Conservation (phyloP, 1,139 yeast genomes). For the Yamadazyma songkhlaensis region DNA sequence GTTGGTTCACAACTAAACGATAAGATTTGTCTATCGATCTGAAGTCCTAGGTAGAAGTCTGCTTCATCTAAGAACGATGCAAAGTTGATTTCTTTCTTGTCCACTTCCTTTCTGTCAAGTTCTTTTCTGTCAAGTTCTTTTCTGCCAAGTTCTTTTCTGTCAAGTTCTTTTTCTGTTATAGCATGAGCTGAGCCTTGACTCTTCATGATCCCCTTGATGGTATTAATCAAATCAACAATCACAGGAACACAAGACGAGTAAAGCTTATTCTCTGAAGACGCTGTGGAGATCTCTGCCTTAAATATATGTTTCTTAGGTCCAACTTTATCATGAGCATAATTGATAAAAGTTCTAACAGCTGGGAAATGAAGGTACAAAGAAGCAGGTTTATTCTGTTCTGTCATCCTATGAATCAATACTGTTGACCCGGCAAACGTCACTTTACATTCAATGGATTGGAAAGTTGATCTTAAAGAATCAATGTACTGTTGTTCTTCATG, state of each 20-base stretch:
- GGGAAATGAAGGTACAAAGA: constrained; percentile 75
- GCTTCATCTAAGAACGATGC: constrained; percentile 44
- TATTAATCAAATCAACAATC: constrained; percentile 53
- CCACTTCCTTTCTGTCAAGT: no score
- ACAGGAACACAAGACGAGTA: constrained; percentile 81
- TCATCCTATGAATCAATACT: constrained; percentile 50
- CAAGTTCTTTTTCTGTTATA: neutral
- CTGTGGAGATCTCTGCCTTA: constrained; percentile 54
- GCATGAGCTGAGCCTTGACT: no score
- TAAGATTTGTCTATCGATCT: constrained; percentile 69
- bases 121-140: no score
- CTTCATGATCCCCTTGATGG: constrained; percentile 40
- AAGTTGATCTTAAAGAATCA: constrained; percentile 25
- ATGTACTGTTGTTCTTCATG: constrained; percentile 18
- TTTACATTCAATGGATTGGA: constrained; percentile 48
- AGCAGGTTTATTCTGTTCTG: constrained; percentile 42
- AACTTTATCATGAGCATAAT: constrained; percentile 26
- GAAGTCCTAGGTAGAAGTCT: constrained; percentile 62
- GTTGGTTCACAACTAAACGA: constrained; percentile 88
- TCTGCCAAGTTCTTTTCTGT: no score
- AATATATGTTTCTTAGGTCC: constrained; percentile 40
- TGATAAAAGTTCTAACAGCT: constrained; percentile 55
- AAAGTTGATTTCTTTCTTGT: constrained; percentile 24
- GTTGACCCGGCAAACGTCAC: constrained; percentile 70
- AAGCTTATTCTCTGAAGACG: constrained; percentile 72